Evolutionary conservation across 441 rosid genomes (phyloP), one percentile per base, ranked within the genome.

Genomic region (Jatropha podagrica): DNA sequence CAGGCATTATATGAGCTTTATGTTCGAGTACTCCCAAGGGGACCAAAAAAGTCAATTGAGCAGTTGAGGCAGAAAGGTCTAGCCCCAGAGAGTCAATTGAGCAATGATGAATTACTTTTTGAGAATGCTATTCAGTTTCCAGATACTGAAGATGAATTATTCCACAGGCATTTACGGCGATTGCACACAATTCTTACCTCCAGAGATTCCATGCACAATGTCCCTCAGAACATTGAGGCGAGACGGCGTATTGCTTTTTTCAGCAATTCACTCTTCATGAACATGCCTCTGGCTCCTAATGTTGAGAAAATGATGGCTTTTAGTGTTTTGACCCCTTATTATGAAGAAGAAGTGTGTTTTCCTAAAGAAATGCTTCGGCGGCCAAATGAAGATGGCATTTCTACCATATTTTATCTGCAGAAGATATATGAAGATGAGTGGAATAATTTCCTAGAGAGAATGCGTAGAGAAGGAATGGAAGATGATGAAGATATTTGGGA

Each of bases 281-380:
- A 91, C 85, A 91, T 95, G 90, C 99, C 99, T 40, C 97, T 78
- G 81, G 95, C 99, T 65, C 99, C 99, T 67, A 88, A 84, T 77
- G 99, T 95, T n/a, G 99, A 95, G 91, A 95, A 95, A 80, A 95
- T 93, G 98, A 87, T 91, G 97, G 91, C 97, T 52, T 93, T 95
- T 82, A 91, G 92, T 71, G 92, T 93, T 76, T 81, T 95, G 76
- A 93, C 99, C 41, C 99, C 99, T 42, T 93, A 95, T 82, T 93
- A 93, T 77, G 89, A 86, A 54, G 99, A 95, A 81, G 99, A 95
- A 74, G 96, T 93, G 62, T 77, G 90, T 15, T 95, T 84, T 85
- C 85, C 89, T 82, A 87, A 80, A 83, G 96, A 95, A 75, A 90
- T 86, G 72, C 91, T 95, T 42, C 85, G 88, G 69, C 85, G 78